These are phyloP conservation scores for Exophiala oligosperma DNA, from an alignment of 2,329 filamentous ascomycete genomes.

Conservation along the genomic window DNA sequence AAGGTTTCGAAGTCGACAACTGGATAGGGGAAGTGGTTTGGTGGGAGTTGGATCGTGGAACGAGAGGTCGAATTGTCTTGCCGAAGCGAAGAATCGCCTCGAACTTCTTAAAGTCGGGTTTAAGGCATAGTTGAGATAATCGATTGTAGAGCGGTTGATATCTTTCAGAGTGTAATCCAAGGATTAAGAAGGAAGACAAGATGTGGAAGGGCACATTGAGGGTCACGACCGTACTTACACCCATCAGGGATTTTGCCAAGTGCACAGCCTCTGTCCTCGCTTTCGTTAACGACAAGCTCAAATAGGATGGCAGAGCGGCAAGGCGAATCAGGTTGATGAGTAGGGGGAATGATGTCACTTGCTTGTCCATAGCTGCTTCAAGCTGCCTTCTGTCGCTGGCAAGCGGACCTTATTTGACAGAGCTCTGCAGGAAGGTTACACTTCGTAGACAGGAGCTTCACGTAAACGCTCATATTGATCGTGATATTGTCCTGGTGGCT, in stretches of 20 bases:
- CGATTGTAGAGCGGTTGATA: not conserved
- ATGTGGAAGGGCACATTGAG: constrained; percentile 1
- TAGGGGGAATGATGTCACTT: not conserved
- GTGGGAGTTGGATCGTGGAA: not conserved
- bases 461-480: no score
- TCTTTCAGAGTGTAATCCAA: not conserved
- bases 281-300: not conserved
- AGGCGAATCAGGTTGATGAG: constrained; percentile 2
- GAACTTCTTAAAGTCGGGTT: constrained; percentile 1
- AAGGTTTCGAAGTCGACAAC: not conserved
- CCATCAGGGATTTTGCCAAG: constrained; percentile 4
- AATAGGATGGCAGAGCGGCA: not conserved
- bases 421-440: constrained; percentile 2
- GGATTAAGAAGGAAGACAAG: constrained; percentile 1
- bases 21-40: not conserved
- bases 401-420: constrained; percentile 3
- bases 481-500: no score
- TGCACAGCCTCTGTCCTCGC: constrained; percentile 4
- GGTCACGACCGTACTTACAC: constrained; percentile 2
- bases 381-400: not conserved
- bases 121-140: constrained; percentile 2
- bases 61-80: not conserved
- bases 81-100: not conserved
- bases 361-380: constrained; percentile 2
- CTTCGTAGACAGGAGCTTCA: not conserved